Evolutionary conservation across 2,329 filamentous ascomycete genomes (phyloP).

Genomic region (Stachybotrys chlorohalonatus): DNA sequence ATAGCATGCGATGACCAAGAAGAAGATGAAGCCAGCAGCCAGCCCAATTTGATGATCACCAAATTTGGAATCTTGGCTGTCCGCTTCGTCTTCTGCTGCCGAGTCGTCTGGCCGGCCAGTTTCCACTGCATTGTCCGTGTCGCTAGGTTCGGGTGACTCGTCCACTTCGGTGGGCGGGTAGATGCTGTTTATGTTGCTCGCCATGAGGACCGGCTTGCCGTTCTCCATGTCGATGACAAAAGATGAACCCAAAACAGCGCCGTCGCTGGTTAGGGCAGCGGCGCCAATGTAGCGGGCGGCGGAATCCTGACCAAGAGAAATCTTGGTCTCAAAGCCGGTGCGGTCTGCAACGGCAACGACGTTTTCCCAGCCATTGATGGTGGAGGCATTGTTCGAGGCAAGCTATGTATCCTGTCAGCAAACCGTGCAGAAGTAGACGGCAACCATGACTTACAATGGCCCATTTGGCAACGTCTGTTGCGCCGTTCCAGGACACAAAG

Average conservation of each 20-base stretch:
- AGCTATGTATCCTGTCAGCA: constrained; percentile 12
- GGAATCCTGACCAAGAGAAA: constrained; percentile 7
- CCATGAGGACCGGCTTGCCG: constrained; percentile 12
- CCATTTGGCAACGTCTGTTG: constrained; percentile 18
- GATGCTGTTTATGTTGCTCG: constrained; percentile 10
- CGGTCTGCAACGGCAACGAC: constrained; percentile 12
- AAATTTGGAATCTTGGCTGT: background rate
- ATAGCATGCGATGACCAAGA: background rate
- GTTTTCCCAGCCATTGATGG: constrained; percentile 11
- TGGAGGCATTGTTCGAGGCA: constrained; percentile 10
- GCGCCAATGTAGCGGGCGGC: constrained; percentile 14
- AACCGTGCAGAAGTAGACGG: background rate
- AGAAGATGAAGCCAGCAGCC: background rate
- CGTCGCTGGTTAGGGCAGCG: constrained; percentile 12
- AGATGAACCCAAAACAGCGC: constrained; percentile 15
- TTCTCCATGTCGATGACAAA: constrained; percentile 15
- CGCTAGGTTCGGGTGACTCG: background rate
- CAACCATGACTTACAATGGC: constrained; percentile 13
- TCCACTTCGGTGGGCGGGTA: constrained; percentile 2
- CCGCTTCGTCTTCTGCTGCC: background rate
- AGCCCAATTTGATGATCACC: background rate
- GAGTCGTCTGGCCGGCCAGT: too few relatives aligned
- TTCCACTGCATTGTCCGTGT: too few relatives aligned
- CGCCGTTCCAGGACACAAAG: constrained; percentile 21
- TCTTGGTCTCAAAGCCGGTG: constrained; percentile 17